phyloP scores from a whole-genome alignment of 345 rosid genomes.

The Eucalyptus grandis region DNA sequence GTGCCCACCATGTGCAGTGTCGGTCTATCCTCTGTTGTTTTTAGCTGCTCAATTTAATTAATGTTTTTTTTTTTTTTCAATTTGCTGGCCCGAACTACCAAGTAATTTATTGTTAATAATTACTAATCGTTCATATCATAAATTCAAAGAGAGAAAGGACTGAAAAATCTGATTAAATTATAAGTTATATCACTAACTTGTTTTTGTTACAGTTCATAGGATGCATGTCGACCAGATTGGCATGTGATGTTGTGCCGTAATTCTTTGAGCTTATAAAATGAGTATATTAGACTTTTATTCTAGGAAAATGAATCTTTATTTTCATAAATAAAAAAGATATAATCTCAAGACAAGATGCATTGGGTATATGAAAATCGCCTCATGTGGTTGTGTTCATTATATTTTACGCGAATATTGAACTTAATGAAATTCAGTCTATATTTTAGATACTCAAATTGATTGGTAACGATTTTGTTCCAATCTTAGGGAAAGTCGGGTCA shows the following conservation, averaged over 20 bases:
- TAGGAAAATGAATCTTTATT: neutral
- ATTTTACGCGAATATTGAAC: neutral
- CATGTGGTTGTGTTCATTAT: neutral
- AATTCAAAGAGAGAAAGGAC: neutral
- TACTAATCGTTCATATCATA: neutral
- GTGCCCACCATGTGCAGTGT: neutral
- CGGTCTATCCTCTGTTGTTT: neutral
- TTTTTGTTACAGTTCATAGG: neutral
- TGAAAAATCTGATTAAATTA: neutral
- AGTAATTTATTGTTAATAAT: neutral
- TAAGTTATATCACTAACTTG: neutral
- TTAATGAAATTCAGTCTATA: neutral
- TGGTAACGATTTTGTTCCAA: neutral
- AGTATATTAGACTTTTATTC: neutral
- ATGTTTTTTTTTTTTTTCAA: neutral
- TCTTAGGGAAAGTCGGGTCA: constrained; percentile 14
- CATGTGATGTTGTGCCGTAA: neutral
- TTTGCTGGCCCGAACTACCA: neutral
- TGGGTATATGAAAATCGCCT: neutral
- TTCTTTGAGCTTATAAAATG: neutral
- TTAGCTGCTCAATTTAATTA: neutral
- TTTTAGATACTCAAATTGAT: neutral
- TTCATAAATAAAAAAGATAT: neutral
- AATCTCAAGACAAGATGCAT: neutral
- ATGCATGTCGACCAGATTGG: neutral